Evolutionary conservation across 2,329 filamentous ascomycete genomes (phyloP).

Genomic region (Tolypocladium amazonense): DNA sequence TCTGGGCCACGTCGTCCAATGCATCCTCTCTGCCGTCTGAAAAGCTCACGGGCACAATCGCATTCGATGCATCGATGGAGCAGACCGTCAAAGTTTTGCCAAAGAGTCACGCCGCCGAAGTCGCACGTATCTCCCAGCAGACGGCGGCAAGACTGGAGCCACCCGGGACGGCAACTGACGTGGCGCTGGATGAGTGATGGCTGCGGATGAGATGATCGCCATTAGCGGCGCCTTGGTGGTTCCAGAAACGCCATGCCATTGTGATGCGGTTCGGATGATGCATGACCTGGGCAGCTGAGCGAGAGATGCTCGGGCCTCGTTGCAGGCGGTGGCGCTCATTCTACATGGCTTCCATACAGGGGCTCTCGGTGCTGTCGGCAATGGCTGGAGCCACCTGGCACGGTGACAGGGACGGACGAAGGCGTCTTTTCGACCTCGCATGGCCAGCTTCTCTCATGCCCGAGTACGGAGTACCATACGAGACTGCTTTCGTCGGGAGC

Average conservation of each 20-base stretch:
- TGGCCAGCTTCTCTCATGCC: neutral
- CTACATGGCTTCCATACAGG: constrained; percentile 2
- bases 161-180: neutral
- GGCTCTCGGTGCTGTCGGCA: neutral
- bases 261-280: neutral
- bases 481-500: constrained; percentile 23
- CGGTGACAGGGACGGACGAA: neutral
- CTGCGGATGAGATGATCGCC: neutral
- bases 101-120: neutral
- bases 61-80: neutral
- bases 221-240: neutral
- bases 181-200: neutral
- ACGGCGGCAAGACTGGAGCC: neutral
- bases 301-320: neutral
- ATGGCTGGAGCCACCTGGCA: constrained; percentile 2
- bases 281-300: neutral
- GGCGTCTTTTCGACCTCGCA: neutral
- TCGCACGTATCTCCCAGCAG: neutral
- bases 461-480: constrained; percentile 17
- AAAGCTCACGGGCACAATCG: neutral
- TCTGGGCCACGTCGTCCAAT: neutral
- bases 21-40: neutral
- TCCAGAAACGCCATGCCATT: neutral
- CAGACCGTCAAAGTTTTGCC: neutral
- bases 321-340: neutral